Conservation (phyloP, 2,329 filamentous ascomycete species). For the Lachnellula arida region DNA sequence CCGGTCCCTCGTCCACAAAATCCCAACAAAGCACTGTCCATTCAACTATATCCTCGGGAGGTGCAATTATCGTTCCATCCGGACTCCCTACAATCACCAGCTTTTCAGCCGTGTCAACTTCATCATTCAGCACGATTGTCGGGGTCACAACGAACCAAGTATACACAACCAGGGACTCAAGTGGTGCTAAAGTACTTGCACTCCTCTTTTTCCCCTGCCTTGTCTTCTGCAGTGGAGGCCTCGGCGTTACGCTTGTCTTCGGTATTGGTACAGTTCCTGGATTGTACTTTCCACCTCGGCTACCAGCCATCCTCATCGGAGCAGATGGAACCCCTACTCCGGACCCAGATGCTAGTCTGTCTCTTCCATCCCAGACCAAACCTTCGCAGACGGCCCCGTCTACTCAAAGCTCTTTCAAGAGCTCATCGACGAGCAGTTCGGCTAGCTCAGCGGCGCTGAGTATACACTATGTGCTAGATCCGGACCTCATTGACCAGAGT, state of each 20-base stretch:
- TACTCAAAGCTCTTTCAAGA: neutral
- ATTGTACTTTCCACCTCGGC: neutral
- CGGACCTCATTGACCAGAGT: neutral
- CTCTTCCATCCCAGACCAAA: neutral
- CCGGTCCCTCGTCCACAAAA: neutral
- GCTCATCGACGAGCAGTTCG: neutral
- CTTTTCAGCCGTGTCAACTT: neutral
- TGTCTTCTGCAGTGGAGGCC: neutral
- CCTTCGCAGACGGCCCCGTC: neutral
- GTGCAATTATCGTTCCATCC: neutral
- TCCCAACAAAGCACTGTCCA: neutral
- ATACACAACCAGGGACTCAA: neutral
- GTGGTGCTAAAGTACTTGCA: neutral
- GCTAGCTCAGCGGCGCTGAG: neutral
- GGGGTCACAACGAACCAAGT: conserved; percentile 2
- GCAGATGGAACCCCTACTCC: neutral
- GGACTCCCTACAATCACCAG: neutral
- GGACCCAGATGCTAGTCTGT: neutral
- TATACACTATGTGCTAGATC: neutral
- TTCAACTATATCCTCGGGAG: neutral
- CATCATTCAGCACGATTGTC: neutral
- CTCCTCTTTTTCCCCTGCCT: conserved; percentile 2
- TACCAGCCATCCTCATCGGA: neutral
- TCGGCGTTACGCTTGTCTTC: neutral
- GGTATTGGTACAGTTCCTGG: neutral